Base-by-base conservation (phyloP, 2,329 filamentous ascomycete species). In the Epichloe hybrida region DNA sequence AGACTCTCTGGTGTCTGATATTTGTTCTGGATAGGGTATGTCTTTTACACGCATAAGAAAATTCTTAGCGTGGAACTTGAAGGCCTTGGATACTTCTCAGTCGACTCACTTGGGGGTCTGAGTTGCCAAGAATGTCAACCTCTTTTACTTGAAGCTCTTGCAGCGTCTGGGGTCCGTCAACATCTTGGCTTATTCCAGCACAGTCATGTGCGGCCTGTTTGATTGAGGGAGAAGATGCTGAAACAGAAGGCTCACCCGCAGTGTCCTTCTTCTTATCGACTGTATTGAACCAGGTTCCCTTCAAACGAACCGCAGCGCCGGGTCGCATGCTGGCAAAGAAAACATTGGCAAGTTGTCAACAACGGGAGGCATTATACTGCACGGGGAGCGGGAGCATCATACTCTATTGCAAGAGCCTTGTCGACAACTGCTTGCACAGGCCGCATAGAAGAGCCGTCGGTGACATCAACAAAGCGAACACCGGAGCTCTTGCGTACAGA, bases 1-100 rank as follows among this genome's bases (percentile, higher is more conserved):
- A 98, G 79, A 65, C 85, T 97, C 63, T 97, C 91, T 48, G 85
- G 74, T 5, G 84, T 88, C 59, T 96, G 90, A 59, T 93, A 95
- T 69, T 97, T 97, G 69, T 95, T 95, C 69, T 98, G 93, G 23
- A 98, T 80, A 3, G 93, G 93, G 63, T 88, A 95, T 55, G 83
- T 86, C 86, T 97, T 96, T 53, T 43, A 61, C 31, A 52, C 53
- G 44, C 17, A 27, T 9, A 13, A 50, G 48, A 55, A n/a, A 51
- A 49, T 55, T 50, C 17, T 57, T 54, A 53, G 55, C 47, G 42
- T 31, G 46, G 43, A 38, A 17, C 44, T 17, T 21, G 53, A 47
- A 34, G 35, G 15, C 23, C 20, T 6, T 31, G 12, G 12, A 27
- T 37, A 20, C 15, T 41, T 27, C 13, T 27, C 15, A 34, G 35